These are phyloP conservation scores for Pythium diclinum DNA, from an alignment of 352 stramenopile species.

Conservation along the genomic window DNA sequence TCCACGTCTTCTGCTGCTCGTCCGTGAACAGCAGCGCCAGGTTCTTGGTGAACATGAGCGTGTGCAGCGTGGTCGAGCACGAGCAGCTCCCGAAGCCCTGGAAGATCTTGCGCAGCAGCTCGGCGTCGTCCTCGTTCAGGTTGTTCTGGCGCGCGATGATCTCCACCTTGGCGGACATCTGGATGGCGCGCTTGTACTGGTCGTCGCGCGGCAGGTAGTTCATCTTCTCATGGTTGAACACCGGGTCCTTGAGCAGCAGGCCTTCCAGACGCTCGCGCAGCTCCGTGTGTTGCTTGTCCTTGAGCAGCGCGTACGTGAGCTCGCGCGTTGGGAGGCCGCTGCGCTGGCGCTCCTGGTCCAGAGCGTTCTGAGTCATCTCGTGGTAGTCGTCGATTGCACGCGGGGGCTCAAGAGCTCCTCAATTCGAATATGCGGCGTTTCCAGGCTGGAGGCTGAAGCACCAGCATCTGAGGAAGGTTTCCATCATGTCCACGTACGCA, in stretches of 20 bases:
- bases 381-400: not conserved
- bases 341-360: slow-evolving; percentile 37
- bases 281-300: slow-evolving; percentile 48
- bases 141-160: slow-evolving; percentile 48
- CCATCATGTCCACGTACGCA: not conserved
- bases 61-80: slow-evolving; percentile 58
- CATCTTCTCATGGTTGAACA: slow-evolving; percentile 59
- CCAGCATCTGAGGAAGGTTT: slow-evolving; percentile 1
- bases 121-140: slow-evolving; percentile 54
- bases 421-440: slow-evolving; percentile 1
- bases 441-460: not conserved
- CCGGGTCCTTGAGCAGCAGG: slow-evolving; percentile 51
- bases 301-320: slow-evolving; percentile 62
- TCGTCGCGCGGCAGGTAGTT: slow-evolving; percentile 66
- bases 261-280: slow-evolving; percentile 53
- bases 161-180: slow-evolving; percentile 57
- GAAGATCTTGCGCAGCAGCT: slow-evolving; percentile 51
- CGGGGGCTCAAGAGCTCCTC: not conserved
- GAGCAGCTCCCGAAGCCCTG: slow-evolving; percentile 54
- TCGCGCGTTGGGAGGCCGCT: slow-evolving; percentile 49
- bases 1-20: slow-evolving; percentile 67
- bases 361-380: slow-evolving; percentile 5
- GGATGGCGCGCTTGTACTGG: slow-evolving; percentile 54
- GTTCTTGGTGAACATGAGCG: slow-evolving; percentile 74
- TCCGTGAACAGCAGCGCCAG: slow-evolving; percentile 58